Percentiles rank a stretch among this genome's conserved stretches.
Conservation (phyloP, 768 basidiomycete species). For the Mycena vitilis region DNA sequence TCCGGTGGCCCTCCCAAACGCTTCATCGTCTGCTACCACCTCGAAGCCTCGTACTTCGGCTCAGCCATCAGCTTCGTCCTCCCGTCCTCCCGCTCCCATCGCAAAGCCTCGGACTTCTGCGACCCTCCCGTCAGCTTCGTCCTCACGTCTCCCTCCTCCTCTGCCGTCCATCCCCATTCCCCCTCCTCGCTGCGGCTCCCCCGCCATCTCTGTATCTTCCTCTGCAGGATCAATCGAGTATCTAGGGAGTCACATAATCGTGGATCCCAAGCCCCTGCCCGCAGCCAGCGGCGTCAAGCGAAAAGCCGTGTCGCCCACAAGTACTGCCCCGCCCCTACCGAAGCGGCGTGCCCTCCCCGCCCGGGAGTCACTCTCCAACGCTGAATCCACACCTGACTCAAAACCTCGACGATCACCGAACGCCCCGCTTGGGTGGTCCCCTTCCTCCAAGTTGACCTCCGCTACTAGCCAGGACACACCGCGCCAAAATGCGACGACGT, state of each 20-base stretch:
- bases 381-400: neutral
- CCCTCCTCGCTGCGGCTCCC: slow-evolving; percentile 1
- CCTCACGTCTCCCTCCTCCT: slow-evolving; percentile 1
- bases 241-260: neutral
- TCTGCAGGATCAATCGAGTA: neutral
- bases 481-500: no score
- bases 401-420: neutral
- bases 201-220: slow-evolving; percentile 11
- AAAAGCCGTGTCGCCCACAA: slow-evolving; percentile 9
- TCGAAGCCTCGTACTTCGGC: no score
- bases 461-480: no score
- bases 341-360: slow-evolving; percentile 7
- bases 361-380: neutral
- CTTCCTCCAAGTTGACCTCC: no score
- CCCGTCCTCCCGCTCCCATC: neutral
- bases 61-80: no score
- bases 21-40: no score
- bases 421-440: no score
- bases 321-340: slow-evolving; percentile 1
- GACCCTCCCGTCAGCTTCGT: neutral
- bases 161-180: neutral
- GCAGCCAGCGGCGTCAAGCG: slow-evolving; percentile 1
- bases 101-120: neutral
- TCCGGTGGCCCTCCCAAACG: no score
- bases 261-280: neutral